These are phyloP conservation scores for Xylaria sp. DNA, from an alignment of 2,329 filamentous ascomycete genomes.

Conservation along the genomic window DNA sequence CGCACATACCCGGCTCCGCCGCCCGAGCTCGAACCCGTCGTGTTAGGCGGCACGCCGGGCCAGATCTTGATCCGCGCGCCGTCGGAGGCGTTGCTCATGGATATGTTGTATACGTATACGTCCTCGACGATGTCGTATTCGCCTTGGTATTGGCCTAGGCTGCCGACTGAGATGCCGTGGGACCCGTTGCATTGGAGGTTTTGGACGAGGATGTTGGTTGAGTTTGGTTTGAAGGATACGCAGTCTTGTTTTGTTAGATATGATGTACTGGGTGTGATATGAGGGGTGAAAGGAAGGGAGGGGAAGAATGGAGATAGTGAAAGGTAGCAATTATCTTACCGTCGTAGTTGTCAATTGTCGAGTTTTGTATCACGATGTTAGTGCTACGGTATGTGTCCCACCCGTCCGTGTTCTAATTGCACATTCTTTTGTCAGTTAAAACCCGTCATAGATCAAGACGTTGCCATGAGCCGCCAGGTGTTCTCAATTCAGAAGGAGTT, in stretches of 20 bases:
- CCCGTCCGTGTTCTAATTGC: conserved; percentile 71
- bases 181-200: conserved; percentile 70
- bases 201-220: conserved; percentile 67
- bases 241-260: conserved; percentile 57
- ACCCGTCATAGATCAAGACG: background rate
- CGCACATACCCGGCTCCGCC: conserved; percentile 68
- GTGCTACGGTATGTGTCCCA: conserved; percentile 70
- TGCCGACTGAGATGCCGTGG: conserved; percentile 71
- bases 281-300: background rate
- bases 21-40: conserved; percentile 66
- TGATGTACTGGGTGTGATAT: too few species aligned
- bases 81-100: conserved; percentile 62
- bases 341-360: conserved; percentile 72
- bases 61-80: conserved; percentile 74
- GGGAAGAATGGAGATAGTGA: background rate
- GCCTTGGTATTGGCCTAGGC: conserved; percentile 67
- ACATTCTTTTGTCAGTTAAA: conserved; percentile 1
- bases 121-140: conserved; percentile 70
- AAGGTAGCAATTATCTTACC: conserved; percentile 49
- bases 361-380: conserved; percentile 72
- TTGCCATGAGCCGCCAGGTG: background rate
- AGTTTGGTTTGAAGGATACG: conserved; percentile 72
- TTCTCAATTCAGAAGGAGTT: background rate
- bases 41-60: conserved; percentile 56
- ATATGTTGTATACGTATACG: conserved; percentile 62